Base-by-base conservation (phyloP, 2,329 filamentous ascomycete genomes). In the Arthrobotrys conoides region DNA sequence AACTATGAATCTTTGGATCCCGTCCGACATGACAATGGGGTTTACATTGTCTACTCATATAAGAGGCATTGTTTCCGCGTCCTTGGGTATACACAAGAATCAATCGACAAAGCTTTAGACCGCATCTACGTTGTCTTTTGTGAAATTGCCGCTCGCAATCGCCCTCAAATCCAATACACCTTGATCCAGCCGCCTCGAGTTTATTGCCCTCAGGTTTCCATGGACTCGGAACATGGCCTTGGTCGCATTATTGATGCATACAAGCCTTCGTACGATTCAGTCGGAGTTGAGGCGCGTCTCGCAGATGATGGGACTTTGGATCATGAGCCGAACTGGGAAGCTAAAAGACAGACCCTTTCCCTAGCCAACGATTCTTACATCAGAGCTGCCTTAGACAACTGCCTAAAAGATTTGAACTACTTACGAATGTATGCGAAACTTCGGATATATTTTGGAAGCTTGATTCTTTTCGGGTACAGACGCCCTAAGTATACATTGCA, bases 391-490 rank as follows among this genome's bases (percentile, higher is more conserved):
- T 55, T 80, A 3, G 69, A 80, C 20, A 76, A 77, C 18, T 80
- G 75, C 4, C 46, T 82, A 27, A 80, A 80, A 6, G 82, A 82
- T 71, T 38, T 81, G 2, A 48, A 80, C 30, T 82, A 82, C 59
- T 59, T 76, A 24, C 81, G 80, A 33, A 80, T 78, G 16, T 76
- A 81, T 77, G 79, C 66, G 8, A 80, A 76, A 38, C 55, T 82
- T 53, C 81, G 81, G 22, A 70, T 82, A 3, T 80, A 82, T 55
- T 82, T 82, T 70, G 82, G 82, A 27, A 80, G 75, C 3, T 51
- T 81, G 53, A 79, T 82, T n/a, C 46, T 82, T 16, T 82, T 81
- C 41, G 76, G 75, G 18, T 82, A 82, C 79, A 80, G 66, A 41
- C 46, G 51, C 18, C 63, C 75, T 8, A 71, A 76, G 27, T 36